These are phyloP conservation scores for Kodamaea nitidulidarum DNA, from an alignment of 805 yeast species.

Conservation along the genomic window DNA sequence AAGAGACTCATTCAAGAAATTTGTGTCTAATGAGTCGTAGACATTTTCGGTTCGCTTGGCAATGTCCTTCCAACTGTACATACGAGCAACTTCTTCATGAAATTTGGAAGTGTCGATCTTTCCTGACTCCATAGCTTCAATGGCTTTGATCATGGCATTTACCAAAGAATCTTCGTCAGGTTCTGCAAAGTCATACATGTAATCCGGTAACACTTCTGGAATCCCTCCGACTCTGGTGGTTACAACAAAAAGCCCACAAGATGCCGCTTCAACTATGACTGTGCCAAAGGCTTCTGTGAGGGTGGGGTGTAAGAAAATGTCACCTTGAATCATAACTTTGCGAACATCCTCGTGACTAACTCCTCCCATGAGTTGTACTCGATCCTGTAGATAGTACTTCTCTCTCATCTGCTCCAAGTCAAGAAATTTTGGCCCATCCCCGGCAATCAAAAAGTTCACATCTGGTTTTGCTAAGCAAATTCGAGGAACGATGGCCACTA, in stretches of 20 bases:
- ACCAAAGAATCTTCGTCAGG: slow-evolving; percentile 85
- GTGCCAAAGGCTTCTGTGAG: slow-evolving; percentile 98
- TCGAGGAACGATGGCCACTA: slow-evolving; percentile 79
- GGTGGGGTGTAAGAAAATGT: slow-evolving; percentile 89
- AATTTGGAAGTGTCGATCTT: slow-evolving; percentile 68
- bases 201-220: slow-evolving; percentile 89
- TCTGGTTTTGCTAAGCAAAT: slow-evolving; percentile 61
- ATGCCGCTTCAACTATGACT: slow-evolving; percentile 93
- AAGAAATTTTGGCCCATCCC: slow-evolving; percentile 93
- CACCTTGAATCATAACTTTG: slow-evolving; percentile 89
- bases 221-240: slow-evolving; percentile 97
- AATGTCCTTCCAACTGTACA: slow-evolving; percentile 92
- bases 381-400: slow-evolving; percentile 73
- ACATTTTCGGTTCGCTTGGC: slow-evolving; percentile 84
- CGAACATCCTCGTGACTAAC: slow-evolving; percentile 90
- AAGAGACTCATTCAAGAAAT: slow-evolving; percentile 47
- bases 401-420: slow-evolving; percentile 96
- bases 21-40: slow-evolving; percentile 49
- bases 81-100: slow-evolving; percentile 68
- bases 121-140: slow-evolving; percentile 51
- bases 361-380: slow-evolving; percentile 81
- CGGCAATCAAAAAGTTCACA: slow-evolving; percentile 84
- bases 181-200: slow-evolving; percentile 88
- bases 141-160: slow-evolving; percentile 67
- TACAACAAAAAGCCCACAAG: slow-evolving; percentile 89